Percentiles rank a stretch among this genome's conserved stretches.
These are phyloP conservation scores for Wallacemonas sp. DNA, from an alignment of 208 protist genomes.

Conservation along the genomic window DNA sequence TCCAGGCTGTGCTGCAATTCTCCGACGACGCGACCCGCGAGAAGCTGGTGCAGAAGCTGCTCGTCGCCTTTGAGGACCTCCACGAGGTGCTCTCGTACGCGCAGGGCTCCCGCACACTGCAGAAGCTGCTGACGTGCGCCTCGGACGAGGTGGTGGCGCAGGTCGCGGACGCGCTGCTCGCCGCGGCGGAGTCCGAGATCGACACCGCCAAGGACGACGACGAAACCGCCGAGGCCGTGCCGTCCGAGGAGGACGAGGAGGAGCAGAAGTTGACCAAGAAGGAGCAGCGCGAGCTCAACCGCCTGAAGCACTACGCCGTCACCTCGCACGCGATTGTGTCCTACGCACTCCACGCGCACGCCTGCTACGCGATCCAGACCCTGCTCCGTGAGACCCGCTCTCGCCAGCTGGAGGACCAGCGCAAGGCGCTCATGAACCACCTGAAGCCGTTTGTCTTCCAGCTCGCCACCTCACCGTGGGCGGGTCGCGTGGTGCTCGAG, in stretches of 20 bases:
- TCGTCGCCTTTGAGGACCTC: slow-evolving; percentile 49
- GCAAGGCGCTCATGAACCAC: slow-evolving; percentile 76
- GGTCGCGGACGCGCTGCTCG: slow-evolving; percentile 54
- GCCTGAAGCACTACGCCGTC: slow-evolving; percentile 63
- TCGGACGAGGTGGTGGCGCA: slow-evolving; percentile 53
- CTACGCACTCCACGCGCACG: slow-evolving; percentile 79
- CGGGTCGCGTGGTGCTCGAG: slow-evolving; percentile 86
- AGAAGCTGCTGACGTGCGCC: slow-evolving; percentile 81
- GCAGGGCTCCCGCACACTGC: slow-evolving; percentile 84
- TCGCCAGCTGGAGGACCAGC: slow-evolving; percentile 61
- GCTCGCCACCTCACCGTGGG: slow-evolving; percentile 83
- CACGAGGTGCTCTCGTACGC: slow-evolving; percentile 55
- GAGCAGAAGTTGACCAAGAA: slow-evolving; percentile 38
- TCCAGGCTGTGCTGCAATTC: slow-evolving; percentile 75
- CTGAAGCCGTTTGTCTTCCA: slow-evolving; percentile 89
- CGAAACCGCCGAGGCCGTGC: slow-evolving; percentile 25
- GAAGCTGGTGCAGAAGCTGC: slow-evolving; percentile 41
- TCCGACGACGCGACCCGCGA: slow-evolving; percentile 37
- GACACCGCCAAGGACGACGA: slow-evolving; percentile 23
- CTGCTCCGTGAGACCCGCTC: slow-evolving; percentile 70
- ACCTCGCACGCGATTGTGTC: slow-evolving; percentile 62
- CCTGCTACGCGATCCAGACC: slow-evolving; percentile 82
- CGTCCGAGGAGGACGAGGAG: slow-evolving; percentile 38
- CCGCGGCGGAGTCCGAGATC: slow-evolving; percentile 23
- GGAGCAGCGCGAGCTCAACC: slow-evolving; percentile 62